These are phyloP conservation scores for Lactarius indigo DNA, from an alignment of 768 basidiomycete species.

Conservation along the genomic window DNA sequence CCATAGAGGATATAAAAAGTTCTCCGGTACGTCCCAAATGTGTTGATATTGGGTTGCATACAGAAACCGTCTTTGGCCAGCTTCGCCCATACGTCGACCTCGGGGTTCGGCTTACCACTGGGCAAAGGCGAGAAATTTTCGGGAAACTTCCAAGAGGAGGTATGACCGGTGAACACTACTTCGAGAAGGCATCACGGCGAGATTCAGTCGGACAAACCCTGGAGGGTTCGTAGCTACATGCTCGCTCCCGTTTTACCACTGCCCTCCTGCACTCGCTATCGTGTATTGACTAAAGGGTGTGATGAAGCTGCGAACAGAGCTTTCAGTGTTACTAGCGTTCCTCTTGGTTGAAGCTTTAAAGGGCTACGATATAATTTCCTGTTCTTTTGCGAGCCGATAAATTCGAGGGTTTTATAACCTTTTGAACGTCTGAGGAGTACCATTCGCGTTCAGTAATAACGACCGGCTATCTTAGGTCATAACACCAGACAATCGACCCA, in stretches of 20 bases:
- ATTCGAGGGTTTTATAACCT: neutral
- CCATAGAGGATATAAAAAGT: constrained; percentile 54
- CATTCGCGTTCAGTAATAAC: neutral
- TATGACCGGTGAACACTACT: constrained; percentile 32
- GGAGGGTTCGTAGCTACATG: constrained; percentile 4
- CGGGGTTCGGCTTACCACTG: constrained; percentile 36
- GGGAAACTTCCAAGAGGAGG: constrained; percentile 36
- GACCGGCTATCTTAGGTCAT: no score
- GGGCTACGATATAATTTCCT: neutral
- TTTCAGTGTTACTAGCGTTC: neutral
- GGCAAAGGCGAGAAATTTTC: constrained; percentile 32
- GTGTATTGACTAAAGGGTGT: neutral
- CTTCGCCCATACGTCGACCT: constrained; percentile 67
- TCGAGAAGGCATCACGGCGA: constrained; percentile 30
- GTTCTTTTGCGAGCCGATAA: neutral
- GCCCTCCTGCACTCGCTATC: neutral
- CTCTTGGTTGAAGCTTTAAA: neutral
- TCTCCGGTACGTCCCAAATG: constrained; percentile 46
- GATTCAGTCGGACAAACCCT: neutral
- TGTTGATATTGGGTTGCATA: neutral
- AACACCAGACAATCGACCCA: no score
- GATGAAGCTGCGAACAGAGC: neutral
- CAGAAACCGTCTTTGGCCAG: constrained; percentile 35
- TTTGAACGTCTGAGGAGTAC: neutral
- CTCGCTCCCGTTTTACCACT: neutral